Evolutionary conservation across 2,329 filamentous ascomycete genomes (phyloP), one percentile per base, ranked within the genome.

Genomic region (Aspergillus vadensis): DNA sequence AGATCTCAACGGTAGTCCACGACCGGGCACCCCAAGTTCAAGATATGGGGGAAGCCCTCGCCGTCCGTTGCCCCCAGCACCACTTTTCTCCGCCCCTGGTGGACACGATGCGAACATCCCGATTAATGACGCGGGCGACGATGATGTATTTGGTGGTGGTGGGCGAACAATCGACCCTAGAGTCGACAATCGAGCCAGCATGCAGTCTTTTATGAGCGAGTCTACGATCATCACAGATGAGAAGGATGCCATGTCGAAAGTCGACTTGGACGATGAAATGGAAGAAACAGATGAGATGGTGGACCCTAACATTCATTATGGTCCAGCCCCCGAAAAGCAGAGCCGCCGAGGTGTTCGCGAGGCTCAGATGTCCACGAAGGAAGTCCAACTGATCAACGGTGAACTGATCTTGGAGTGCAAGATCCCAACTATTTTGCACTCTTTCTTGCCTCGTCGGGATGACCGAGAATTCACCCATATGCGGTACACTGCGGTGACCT

Each of bases 401-500:
- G 94, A 99, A 78, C 88, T 99, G 56, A 94, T 99, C 60, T 83
- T 99, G 50, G 95, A 99, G 80, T 98, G 95, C 83, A 99, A 99
- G 80, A 99, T 99, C 67, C 95, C 96, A 0, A 99, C 95, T 0
- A 99, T 98, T 68, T 83, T 99, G 43, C 96, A 98, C 84, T 97
- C 92, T 74, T 99, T 99, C 79, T 80, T 99, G 63, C 96, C 96
- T 0, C 87, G 94, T 15, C 87, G 94, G 61, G 92, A 97, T 73
- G 94, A 97, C 75, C 84, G 94, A 64, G 95, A 99, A 73, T 99
- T 99, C 76, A 99, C 95, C 0, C 93, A 98, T 73, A 98, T 98
- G 94, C 89, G 95, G 57, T 99, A 99, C 76, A 97, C 94, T 0
- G 95, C 95, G 9, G 95, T 97, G n/a, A 99, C 95, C 2, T 98